Percentiles rank a stretch among this genome's conserved stretches.
These are phyloP conservation scores for Austroboletus festivus DNA, from an alignment of 768 basidiomycete species.

Conservation along the genomic window DNA sequence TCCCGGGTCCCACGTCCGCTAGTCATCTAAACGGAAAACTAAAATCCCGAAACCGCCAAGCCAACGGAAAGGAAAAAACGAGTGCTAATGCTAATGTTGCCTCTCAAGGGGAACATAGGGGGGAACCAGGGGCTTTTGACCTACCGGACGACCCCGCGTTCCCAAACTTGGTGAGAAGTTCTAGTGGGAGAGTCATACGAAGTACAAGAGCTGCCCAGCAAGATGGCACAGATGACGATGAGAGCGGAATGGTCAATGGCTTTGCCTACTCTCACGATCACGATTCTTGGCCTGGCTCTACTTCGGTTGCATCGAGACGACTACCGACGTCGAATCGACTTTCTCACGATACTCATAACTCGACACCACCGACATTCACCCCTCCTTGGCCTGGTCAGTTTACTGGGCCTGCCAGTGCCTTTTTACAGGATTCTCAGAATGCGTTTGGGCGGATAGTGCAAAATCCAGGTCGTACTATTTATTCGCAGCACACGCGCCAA, in stretches of 20 bases:
- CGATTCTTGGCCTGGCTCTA: slow-evolving; percentile 28
- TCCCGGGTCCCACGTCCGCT: slow-evolving; percentile 21
- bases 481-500: slow-evolving; percentile 47
- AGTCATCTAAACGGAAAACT: slow-evolving; percentile 31
- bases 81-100: slow-evolving; percentile 33
- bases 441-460: slow-evolving; percentile 40
- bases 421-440: slow-evolving; percentile 41
- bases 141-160: slow-evolving; percentile 18
- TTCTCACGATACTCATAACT: slow-evolving; percentile 22
- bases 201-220: slow-evolving; percentile 29
- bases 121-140: slow-evolving; percentile 17
- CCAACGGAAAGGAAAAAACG: slow-evolving; percentile 31
- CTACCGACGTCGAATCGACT: slow-evolving; percentile 9
- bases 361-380: slow-evolving; percentile 20
- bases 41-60: slow-evolving; percentile 39
- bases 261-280: slow-evolving; percentile 14
- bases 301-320: slow-evolving; percentile 24
- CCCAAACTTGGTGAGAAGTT: slow-evolving; percentile 25
- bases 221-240: slow-evolving; percentile 26
- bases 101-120: slow-evolving; percentile 25
- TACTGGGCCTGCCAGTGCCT: slow-evolving; percentile 50
- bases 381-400: slow-evolving; percentile 37
- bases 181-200: slow-evolving; percentile 29
- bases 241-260: slow-evolving; percentile 23
- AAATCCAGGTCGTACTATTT: slow-evolving; percentile 62